These are phyloP conservation scores for Colletotrichum sp. DNA, from an alignment of 2,329 filamentous ascomycete species.

Conservation along the genomic window DNA sequence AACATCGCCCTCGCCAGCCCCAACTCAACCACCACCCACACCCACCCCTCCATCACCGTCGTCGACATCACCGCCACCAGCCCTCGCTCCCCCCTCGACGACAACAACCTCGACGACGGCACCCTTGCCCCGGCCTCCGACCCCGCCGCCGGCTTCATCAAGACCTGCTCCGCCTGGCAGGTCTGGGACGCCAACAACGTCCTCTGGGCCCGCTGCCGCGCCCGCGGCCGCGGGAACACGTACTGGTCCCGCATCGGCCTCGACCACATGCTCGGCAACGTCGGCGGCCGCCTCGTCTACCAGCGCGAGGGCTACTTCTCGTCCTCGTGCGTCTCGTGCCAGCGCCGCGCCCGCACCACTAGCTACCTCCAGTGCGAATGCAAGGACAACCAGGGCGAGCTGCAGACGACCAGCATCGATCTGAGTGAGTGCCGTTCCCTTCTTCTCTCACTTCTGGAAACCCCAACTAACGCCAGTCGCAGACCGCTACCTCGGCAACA, in stretches of 20 bases:
- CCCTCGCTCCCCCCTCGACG: background rate
- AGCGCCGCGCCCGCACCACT: background rate
- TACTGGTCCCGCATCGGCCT: constrained; percentile 2
- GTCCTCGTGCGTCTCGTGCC: background rate
- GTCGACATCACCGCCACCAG: background rate
- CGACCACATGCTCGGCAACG: constrained; percentile 10
- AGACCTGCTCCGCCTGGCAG: background rate
- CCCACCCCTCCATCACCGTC: background rate
- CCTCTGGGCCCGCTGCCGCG: background rate
- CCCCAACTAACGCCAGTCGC: background rate
- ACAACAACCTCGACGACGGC: background rate
- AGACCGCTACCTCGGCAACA: background rate
- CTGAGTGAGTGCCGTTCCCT: background rate
- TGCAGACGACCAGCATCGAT: background rate
- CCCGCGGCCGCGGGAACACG: background rate
- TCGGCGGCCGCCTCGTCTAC: background rate
- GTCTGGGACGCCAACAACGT: background rate
- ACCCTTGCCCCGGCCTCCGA: background rate
- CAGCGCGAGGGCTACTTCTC: background rate
- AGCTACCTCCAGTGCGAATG: background rate
- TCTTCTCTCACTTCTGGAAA: background rate
- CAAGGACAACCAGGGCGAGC: background rate
- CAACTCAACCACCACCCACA: background rate
- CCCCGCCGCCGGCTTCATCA: background rate
- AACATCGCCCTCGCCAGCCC: background rate